Evolutionary conservation across 2,329 filamentous ascomycete genomes (phyloP), one percentile per base, ranked within the genome.

Genomic region (Metarhizium sp.): DNA sequence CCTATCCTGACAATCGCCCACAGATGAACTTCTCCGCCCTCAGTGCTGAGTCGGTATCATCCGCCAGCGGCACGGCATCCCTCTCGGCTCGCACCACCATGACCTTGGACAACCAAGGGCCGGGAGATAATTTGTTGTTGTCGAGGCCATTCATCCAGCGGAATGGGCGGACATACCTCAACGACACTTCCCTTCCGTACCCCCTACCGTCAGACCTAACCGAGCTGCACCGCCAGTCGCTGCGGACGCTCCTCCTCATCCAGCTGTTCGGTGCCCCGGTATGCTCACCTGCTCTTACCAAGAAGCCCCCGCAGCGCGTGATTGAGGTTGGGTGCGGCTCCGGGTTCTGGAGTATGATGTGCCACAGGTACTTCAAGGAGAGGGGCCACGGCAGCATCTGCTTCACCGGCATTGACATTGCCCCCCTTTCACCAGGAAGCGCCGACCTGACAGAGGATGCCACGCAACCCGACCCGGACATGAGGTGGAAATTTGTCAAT

Each of bases 301-400:
- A 82, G 59, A 82, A 82, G 50, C 85, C 88, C 20, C 92, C 92
- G 0, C 79, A 79, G 63, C 85, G 84, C 60, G 86, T 97, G 32
- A 78, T 97, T 29, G 92, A 97, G 66, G 73, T 96, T 38, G 91
- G 86, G 34, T 97, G 92, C 69, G 92, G 92, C 18, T 87, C 87
- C 20, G 92, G 84, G 29, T 88, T 95, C 67, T 96, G 92, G 92
- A 92, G 88, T 62, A 86, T 88, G 71, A 85, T 90, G 75, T 95
- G 90, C 68, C 87, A 95, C 69, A 83, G 89, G 40, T 87, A 89
- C 70, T 90, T 92, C 66, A 78, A 80, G 55, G 78, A 82, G 51
- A 77, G 81, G 55, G 90, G 90, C 14, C 79, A 87, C 65, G 73
- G 78, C 4, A 78, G 84, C 58, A 85, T 95, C 25, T 81, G 83